Base-by-base conservation (phyloP, 495 filamentous ascomycete genomes). In the Aspergillus leporis region DNA sequence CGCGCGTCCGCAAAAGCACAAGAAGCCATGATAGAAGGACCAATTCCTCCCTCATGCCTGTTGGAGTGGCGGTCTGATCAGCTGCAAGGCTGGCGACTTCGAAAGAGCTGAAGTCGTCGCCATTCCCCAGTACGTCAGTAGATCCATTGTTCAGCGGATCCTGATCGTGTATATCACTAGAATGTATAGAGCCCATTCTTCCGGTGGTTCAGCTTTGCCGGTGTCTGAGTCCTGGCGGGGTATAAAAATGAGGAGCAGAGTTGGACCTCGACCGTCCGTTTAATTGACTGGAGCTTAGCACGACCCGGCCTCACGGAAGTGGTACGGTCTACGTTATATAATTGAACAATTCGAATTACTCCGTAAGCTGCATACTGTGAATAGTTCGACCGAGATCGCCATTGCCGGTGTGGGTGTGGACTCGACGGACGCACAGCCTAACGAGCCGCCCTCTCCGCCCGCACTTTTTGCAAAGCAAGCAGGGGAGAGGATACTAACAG, bases 1-100 rank as follows among this genome's bases (percentile, higher is more conserved):
- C 78, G 8, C 59, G 62, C 2, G 70, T 74, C 6, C 66, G 65
- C 58, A 78, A 47, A 19, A 81, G 71, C 31, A 74, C 66, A 19
- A 79, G 64, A 5, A 78, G 65, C 78, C 78, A 81, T n/a, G 78
- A 71, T 16, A 75, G 36, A 1, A 81, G 65, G 38, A 79, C 23
- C 10, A 74, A 34, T n/a, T 77, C 74, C 21, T 78, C 74, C 22
- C 52, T 73, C 66, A 76, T 67, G 51, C 69, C 63, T 5, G 70
- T 73, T 16, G 56, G 51, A 31, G 53, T 61, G 10, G 46, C 36
- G 2, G 16, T 36, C 8, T 61, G 23, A n/a, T 68, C 56, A 19
- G 67, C 52, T 16, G 56, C 51, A 51, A 75, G 61, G 1, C 50
- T 59, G 22, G 19, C 36, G 7, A 71, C 19, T 8, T 66, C 50